These are phyloP conservation scores for Tylopilus cervinicoccineus DNA, from an alignment of 768 basidiomycete genomes.

Conservation along the genomic window DNA sequence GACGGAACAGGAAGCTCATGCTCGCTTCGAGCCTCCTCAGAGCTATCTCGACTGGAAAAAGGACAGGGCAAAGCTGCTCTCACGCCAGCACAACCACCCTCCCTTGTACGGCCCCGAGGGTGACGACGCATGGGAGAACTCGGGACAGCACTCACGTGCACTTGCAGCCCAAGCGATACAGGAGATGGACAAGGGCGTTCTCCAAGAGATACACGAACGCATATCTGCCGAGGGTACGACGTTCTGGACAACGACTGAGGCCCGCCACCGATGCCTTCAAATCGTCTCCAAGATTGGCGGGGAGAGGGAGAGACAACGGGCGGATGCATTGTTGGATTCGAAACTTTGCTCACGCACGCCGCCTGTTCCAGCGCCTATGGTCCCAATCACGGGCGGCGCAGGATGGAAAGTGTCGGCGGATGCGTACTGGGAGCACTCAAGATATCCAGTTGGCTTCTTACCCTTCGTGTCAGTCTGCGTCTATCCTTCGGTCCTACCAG, in stretches of 20 bases:
- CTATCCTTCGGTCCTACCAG: slow-evolving; percentile 34
- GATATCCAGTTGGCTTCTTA: slow-evolving; percentile 50
- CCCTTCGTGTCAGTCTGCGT: slow-evolving; percentile 57
- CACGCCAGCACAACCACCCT: not conserved
- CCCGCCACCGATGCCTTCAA: slow-evolving; percentile 63
- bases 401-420: slow-evolving; percentile 25
- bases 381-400: not conserved
- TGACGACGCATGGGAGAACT: slow-evolving; percentile 25
- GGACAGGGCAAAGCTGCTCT: slow-evolving; percentile 16
- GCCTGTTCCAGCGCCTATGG: slow-evolving; percentile 6
- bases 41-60: slow-evolving; percentile 61
- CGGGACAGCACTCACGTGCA: slow-evolving; percentile 61
- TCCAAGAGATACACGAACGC: slow-evolving; percentile 60
- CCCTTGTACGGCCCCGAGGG: not conserved
- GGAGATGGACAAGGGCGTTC: slow-evolving; percentile 62
- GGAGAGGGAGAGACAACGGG: slow-evolving; percentile 57
- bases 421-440: slow-evolving; percentile 61
- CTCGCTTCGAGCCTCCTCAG: slow-evolving; percentile 58
- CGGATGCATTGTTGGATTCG: slow-evolving; percentile 53
- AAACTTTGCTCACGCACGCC: slow-evolving; percentile 5
- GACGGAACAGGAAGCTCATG: slow-evolving; percentile 52
- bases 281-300: slow-evolving; percentile 84
- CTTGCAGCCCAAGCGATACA: slow-evolving; percentile 69
- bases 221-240: slow-evolving; percentile 29
- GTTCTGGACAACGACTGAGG: slow-evolving; percentile 83